Percentiles rank a stretch among this genome's conserved stretches.
Evolutionary conservation across 164 flowering plant species (phyloP).

Genomic region (Stephania japonica): DNA sequence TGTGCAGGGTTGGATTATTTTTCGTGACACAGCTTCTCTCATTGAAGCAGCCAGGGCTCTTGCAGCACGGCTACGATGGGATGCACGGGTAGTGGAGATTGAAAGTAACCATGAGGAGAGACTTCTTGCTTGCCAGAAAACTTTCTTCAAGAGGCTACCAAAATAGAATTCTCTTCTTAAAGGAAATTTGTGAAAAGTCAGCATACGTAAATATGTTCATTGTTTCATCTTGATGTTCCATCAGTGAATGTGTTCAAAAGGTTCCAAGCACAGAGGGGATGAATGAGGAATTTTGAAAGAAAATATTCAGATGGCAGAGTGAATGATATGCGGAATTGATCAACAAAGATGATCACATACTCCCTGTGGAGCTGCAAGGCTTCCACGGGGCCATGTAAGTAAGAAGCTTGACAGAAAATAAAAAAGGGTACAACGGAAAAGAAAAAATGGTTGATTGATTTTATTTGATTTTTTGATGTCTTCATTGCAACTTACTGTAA

Average conservation of each 20-base stretch:
- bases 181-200: constrained; percentile 16
- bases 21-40: constrained; percentile 51
- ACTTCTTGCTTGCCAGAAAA: constrained; percentile 90
- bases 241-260: constrained; percentile 18
- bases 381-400: constrained; percentile 52
- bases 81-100: constrained; percentile 77
- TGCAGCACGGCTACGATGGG: constrained; percentile 74
- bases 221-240: constrained; percentile 25
- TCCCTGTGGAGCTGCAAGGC: constrained; percentile 74
- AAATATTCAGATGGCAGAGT: constrained; percentile 19
- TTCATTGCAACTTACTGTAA: constrained; percentile 20
- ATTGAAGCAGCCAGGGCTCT: constrained; percentile 70
- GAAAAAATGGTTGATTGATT: background rate
- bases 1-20: constrained; percentile 90
- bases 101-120: constrained; percentile 77
- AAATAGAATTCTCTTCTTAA: constrained; percentile 16
- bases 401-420: constrained; percentile 4
- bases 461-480: constrained; percentile 15
- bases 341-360: constrained; percentile 24
- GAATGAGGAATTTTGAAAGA: constrained; percentile 27
- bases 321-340: constrained; percentile 1
- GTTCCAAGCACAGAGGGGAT: constrained; percentile 19
- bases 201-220: constrained; percentile 19
- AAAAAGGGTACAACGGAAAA: too few relatives aligned
- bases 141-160: constrained; percentile 67